A percentile compares a stretch with the other conserved stretches of the same genome.
These are phyloP conservation scores for Rhodotorula sp. DNA, from an alignment of 1,284 basidiomycete genomes.

Conservation along the genomic window DNA sequence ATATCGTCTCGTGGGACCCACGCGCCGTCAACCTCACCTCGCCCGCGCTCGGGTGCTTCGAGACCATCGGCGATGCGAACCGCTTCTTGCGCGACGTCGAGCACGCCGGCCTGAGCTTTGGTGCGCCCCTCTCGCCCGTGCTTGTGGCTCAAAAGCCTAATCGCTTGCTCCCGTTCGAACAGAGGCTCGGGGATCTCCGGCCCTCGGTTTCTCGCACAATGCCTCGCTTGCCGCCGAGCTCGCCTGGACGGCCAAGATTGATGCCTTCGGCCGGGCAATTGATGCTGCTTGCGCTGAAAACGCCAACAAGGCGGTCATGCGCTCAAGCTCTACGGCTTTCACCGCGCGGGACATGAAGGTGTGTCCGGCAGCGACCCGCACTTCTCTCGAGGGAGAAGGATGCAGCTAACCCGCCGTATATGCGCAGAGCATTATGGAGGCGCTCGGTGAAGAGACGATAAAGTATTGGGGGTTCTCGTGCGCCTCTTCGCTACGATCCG, in stretches of 20 bases:
- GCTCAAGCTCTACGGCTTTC: constrained; percentile 39
- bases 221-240: constrained; percentile 7
- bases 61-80: constrained; percentile 18
- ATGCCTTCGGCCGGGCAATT: constrained; percentile 17
- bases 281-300: constrained; percentile 29
- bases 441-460: constrained; percentile 44
- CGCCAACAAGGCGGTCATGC: constrained; percentile 34
- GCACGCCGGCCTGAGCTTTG: constrained; percentile 24
- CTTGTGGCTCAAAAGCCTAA: neutral
- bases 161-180: neutral
- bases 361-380: neutral
- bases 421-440: constrained; percentile 35
- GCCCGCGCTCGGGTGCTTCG: constrained; percentile 35
- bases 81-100: constrained; percentile 26
- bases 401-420: fast-evolving
- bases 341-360: constrained; percentile 44
- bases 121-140: neutral
- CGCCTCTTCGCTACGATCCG: neutral
- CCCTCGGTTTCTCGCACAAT: neutral
- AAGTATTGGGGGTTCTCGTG: constrained; percentile 46
- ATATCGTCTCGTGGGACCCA: constrained; percentile 43
- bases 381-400: too few relatives aligned
- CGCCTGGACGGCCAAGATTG: constrained; percentile 16
- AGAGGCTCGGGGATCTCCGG: constrained; percentile 4
- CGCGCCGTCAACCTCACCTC: constrained; percentile 42